phyloP scores from a whole-genome alignment of 2,329 filamentous ascomycete genomes.

The Colletotrichum sansevieriae region DNA sequence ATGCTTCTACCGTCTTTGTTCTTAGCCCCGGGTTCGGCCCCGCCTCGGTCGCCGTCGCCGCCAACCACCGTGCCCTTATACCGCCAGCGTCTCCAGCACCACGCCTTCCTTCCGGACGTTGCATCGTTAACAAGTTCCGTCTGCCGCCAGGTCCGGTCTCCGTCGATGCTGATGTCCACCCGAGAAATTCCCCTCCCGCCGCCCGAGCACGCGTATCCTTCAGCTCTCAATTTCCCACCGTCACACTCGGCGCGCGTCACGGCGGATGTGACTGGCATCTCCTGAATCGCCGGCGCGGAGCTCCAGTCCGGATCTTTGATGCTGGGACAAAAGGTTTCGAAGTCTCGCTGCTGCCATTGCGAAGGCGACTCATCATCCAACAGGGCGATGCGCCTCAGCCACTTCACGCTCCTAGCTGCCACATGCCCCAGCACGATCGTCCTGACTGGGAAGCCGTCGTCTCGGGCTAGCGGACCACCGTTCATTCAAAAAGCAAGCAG shows the following conservation, averaged over 20 bases:
- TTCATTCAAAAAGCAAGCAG: conserved; percentile 67
- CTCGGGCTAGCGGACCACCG: conserved; percentile 59
- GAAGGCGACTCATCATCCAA: no score
- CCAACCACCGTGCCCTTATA: conserved; percentile 48
- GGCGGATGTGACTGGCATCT: no score
- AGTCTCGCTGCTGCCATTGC: no score
- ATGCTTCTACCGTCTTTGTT: conserved; percentile 45
- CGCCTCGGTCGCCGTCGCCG: conserved; percentile 32
- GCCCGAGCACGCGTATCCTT: no score
- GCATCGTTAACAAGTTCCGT: conserved; percentile 56
- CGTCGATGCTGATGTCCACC: conserved; percentile 63
- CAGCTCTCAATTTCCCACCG: no score
- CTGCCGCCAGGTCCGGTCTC: conserved; percentile 62
- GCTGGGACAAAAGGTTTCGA: no score
- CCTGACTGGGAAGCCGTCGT: conserved; percentile 64
- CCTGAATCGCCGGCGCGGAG: no score
- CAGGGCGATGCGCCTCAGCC: no score
- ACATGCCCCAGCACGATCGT: conserved; percentile 59
- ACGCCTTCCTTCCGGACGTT: conserved; percentile 52
- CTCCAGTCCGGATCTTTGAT: no score
- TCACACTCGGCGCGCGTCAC: no score
- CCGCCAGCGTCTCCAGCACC: conserved; percentile 63
- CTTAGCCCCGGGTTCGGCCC: neutral
- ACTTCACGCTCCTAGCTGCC: no score
- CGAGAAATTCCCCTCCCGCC: conserved; percentile 61